phyloP scores from a whole-genome alignment of 225 moss, liverwort and hornwort genomes.

The Marchantia polymorpha region DNA sequence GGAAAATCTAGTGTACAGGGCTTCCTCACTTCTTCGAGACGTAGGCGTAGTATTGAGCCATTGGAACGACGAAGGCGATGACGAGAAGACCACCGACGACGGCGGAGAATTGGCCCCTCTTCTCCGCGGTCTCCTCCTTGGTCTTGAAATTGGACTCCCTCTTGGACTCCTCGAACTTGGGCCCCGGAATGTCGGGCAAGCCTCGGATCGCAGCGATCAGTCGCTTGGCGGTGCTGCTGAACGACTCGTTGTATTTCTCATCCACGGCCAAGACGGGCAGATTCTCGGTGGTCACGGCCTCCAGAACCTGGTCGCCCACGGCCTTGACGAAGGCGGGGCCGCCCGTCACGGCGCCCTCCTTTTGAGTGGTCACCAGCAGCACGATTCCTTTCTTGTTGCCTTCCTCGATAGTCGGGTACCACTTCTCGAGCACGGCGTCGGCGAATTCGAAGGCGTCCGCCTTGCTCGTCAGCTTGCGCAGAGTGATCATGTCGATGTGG shows the following conservation, averaged over 20 bases:
- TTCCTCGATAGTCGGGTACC: slow-evolving; percentile 91
- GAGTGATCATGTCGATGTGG: slow-evolving; percentile 74
- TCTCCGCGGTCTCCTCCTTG: slow-evolving; percentile 80
- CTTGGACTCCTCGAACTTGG: slow-evolving; percentile 84
- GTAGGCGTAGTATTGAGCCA: slow-evolving; percentile 99
- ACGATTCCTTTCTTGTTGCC: slow-evolving; percentile 92
- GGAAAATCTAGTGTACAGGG: slow-evolving; percentile 19
- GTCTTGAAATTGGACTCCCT: slow-evolving; percentile 98
- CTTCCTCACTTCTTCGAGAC: slow-evolving; percentile 60
- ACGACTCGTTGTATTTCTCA: slow-evolving; percentile 98
- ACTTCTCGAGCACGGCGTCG: slow-evolving; percentile 91
- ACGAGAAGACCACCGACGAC: slow-evolving; percentile 93
- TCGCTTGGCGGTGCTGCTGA: slow-evolving; percentile 90
- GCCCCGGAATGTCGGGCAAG: slow-evolving; percentile 62
- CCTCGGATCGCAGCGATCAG: slow-evolving; percentile 79
- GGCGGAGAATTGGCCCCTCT: slow-evolving; percentile 76
- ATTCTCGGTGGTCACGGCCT: slow-evolving; percentile 80
- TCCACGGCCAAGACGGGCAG: slow-evolving; percentile 91
- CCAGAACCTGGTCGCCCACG: slow-evolving; percentile 73
- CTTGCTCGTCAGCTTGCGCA: slow-evolving; percentile 81
- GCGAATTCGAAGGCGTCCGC: slow-evolving; percentile 97
- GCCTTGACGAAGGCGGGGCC: slow-evolving; percentile 80
- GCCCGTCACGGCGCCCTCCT: slow-evolving; percentile 94
- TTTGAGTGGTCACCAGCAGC: slow-evolving; percentile 92
- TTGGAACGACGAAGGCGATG: slow-evolving; percentile 95